Evolutionary conservation across 345 rosid species (phyloP), one percentile per base, ranked within the genome.

Genomic region (Dovyalis caffra): DNA sequence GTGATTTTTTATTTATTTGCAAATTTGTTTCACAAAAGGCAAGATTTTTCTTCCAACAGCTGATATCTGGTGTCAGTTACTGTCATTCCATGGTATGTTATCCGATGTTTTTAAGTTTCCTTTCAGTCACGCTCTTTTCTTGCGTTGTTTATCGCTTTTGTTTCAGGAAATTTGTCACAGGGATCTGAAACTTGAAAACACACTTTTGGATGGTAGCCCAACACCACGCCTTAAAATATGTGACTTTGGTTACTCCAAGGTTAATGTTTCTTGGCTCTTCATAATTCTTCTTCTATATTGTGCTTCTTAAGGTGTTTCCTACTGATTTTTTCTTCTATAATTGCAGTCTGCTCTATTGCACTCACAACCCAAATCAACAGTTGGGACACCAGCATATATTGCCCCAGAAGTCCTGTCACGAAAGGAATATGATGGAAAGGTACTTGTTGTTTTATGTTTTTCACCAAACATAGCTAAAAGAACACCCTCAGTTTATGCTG

Each of bases 51-150:
- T 87, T 92, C 80, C 97, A 92, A 85, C 97, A 92, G 80, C 89
- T 92, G 65, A 88, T 90, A 78, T 92, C 97, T 68, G 94, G 97
- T 66, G 97, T 92, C 86, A 92, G 97, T 88, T 92, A 88, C 82
- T 92, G 94, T 61, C 97, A 92, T 83, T 86, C 87, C 75, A 92
- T 90, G 94, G 97, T 92, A 87, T 69, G 71, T 32, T 64, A 61
- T 26, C 57, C 53, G 8, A 40, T n/a, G 37, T 47, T 69, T 38
- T 73, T 25, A 15, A 38, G 18, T 47, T 53, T 47, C 63, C 10
- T 32, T 16, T 51, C 8, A n/a, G 23, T 40, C 5, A 64, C n/a
- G n/a, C 25, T 12, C 12, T 8, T 69, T 25, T 61, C 61, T 38
- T 58, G 8, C 25, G 60, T 29, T 57, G 23, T 31, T 31, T 25